phyloP scores from a whole-genome alignment of 2,329 filamentous ascomycete genomes.

The Drechslerella dactyloides region DNA sequence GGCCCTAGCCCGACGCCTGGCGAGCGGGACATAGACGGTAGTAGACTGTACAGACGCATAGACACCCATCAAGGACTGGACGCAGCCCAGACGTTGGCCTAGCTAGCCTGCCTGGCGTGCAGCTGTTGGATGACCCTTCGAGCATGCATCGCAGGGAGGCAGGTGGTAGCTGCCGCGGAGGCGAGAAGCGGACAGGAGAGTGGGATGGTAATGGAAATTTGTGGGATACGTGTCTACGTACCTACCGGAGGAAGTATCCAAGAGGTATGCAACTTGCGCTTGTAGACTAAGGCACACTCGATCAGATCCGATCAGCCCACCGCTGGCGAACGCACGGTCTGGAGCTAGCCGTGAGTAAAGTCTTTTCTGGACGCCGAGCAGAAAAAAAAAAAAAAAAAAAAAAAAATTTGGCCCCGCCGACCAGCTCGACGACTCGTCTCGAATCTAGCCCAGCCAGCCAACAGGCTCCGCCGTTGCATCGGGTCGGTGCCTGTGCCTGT shows the following conservation, averaged over 20 bases:
- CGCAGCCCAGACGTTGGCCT: no score
- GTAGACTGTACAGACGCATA: neutral
- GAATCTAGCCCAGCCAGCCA: neutral
- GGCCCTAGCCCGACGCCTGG: neutral
- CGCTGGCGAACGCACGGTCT: neutral
- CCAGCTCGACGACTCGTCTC: no score
- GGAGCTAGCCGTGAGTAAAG: no score
- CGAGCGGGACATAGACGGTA: neutral
- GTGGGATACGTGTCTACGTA: no score
- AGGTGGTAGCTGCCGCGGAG: neutral
- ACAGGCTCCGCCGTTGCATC: neutral
- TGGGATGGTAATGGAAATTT: no score
- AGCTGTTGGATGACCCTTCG: neutral
- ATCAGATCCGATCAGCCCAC: neutral
- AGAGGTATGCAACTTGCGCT: no score
- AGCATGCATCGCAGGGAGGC: neutral
- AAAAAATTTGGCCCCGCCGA: no score
- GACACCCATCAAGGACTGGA: no score
- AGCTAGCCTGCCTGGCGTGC: neutral
- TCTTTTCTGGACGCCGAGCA: neutral
- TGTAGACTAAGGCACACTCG: neutral
- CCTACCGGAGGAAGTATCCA: no score
- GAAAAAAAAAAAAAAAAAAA: neutral
- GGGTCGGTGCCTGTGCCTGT: neutral
- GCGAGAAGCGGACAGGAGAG: neutral